A percentile compares a stretch with the other conserved stretches of the same genome.
phyloP scores from a whole-genome alignment of 2,329 filamentous ascomycete species.

The Trichocomaceae sp. region DNA sequence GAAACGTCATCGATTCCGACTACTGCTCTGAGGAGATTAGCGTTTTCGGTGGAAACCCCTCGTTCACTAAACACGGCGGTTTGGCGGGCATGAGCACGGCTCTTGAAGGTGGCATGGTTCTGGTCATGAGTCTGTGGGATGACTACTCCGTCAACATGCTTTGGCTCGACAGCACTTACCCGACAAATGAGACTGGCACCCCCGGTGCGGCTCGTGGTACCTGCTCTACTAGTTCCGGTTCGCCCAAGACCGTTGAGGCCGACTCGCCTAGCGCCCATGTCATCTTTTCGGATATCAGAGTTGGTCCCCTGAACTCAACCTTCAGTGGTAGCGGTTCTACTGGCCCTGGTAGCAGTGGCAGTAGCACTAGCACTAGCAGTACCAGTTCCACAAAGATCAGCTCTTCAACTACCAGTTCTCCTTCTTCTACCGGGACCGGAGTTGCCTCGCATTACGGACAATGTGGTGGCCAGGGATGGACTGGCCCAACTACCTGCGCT shows the following conservation, averaged over 20 bases:
- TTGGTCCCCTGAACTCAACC: conserved; percentile 53
- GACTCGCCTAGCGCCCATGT: conserved; percentile 44
- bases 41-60: conserved; percentile 49
- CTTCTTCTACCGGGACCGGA: not conserved
- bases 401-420: not conserved
- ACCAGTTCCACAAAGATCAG: not conserved
- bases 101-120: conserved; percentile 54
- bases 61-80: conserved; percentile 52
- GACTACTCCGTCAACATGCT: conserved; percentile 65
- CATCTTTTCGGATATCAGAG: conserved; percentile 54
- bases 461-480: conserved; percentile 7
- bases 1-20: conserved; percentile 50
- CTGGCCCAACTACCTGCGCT: conserved; percentile 9
- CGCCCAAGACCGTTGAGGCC: conserved; percentile 28
- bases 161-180: conserved; percentile 66
- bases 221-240: conserved; percentile 49
- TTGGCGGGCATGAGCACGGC: conserved; percentile 47
- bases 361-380: not conserved
- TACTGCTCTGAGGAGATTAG: conserved; percentile 54
- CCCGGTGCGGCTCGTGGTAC: conserved; percentile 50
- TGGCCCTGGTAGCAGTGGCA: not conserved
- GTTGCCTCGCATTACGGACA: conserved; percentile 1
- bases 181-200: conserved; percentile 39
- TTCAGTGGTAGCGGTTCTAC: conserved; percentile 21
- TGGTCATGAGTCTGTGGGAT: conserved; percentile 57